These are phyloP conservation scores for Moniliella sp. DNA, from an alignment of 1,284 basidiomycete genomes.

Conservation along the genomic window DNA sequence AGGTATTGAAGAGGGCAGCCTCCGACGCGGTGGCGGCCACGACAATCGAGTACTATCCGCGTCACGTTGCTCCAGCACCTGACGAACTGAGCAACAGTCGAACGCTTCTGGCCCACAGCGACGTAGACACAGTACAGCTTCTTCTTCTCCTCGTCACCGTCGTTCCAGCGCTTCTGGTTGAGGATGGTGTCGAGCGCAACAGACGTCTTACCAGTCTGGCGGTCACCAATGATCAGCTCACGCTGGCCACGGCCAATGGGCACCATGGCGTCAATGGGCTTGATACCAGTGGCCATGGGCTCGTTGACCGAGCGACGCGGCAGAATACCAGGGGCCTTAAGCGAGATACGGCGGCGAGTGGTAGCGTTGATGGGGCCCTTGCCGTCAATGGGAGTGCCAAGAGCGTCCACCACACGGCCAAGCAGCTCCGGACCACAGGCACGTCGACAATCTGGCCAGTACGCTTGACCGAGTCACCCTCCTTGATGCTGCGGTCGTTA, in stretches of 20 bases:
- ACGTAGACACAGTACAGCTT: conserved; percentile 99
- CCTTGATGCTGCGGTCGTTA: conserved; percentile 98
- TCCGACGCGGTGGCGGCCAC: conserved; percentile 96
- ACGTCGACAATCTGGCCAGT: conserved; percentile 99
- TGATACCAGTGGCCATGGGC: conserved; percentile 99
- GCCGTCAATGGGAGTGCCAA: conserved; percentile 97
- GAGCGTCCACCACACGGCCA: conserved; percentile 93
- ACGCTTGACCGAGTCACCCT: conserved; percentile 98
- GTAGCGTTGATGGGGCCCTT: conserved; percentile 85
- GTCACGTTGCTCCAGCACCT: conserved; percentile 97
- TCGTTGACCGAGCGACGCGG: conserved; percentile 98
- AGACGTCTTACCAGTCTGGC: conserved; percentile 97
- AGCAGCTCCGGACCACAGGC: conserved; percentile 80
- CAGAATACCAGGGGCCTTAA: conserved; percentile 96
- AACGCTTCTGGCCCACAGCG: conserved; percentile 95
- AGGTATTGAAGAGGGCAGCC: conserved; percentile 93
- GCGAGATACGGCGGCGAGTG: conserved; percentile 80
- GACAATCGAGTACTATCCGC: conserved; percentile 97
- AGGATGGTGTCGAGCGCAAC: conserved; percentile 98
- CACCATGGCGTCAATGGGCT: conserved; percentile 99
- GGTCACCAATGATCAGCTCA: conserved; percentile 99
- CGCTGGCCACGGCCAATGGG: conserved; percentile 99
- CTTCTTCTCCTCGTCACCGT: conserved; percentile 89
- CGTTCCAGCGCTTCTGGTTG: conserved; percentile 99
- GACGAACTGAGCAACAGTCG: conserved; percentile 96